Base-by-base conservation (phyloP, 768 basidiomycete species). In the Terana coerulea region DNA sequence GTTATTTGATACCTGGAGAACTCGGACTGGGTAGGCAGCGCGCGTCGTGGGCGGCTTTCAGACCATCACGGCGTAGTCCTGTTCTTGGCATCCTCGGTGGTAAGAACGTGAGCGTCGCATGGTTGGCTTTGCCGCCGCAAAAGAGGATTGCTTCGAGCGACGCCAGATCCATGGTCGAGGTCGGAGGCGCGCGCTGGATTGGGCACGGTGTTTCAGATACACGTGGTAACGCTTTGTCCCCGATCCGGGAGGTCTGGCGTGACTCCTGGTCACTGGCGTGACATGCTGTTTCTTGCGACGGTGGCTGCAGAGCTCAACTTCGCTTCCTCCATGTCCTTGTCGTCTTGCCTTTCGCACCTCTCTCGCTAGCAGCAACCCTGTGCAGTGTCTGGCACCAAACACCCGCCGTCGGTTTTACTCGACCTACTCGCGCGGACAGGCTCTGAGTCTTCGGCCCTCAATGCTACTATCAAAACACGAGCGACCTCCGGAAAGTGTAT, bases 381-480 rank as follows among this genome's bases (percentile, higher is more conserved):
- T 25, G 15, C 29, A 5, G 25, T 31, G 15, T 43, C 11, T 21
- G 17, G n/a, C 36, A 19, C 14, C 28, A 9, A 30, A 12, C 17
- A 15, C 30, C 15, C 24, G 11, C 43, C 35, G 43, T 46, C 44
- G n/a, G 33, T 24, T 36, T n/a, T 36, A 14, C 19, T 6, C 39
- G 6, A 40, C 36, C 21, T 28, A 7, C 36, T 25, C 11, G 15
- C 4, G n/a, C 48, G 19, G 46, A 31, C 48, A 25, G 48, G 19
- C 21, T 34, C 12, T 17, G 17, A 21, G 45, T 33, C 29, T 19
- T 10, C 28, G 30, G 51, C 42, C 44, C 44, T 52, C 51, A 24
- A 52, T 52, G 51, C 42, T 54, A 30, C 41, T 54, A 54, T 54
- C 53, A 54, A 54, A 49, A 54, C 53, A 42, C 53, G 48, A 49